Percentiles rank a stretch among this genome's conserved stretches.
These are phyloP conservation scores for Oryza brachyantha DNA, from an alignment of 176 grass and related monocot genomes.

Conservation along the genomic window DNA sequence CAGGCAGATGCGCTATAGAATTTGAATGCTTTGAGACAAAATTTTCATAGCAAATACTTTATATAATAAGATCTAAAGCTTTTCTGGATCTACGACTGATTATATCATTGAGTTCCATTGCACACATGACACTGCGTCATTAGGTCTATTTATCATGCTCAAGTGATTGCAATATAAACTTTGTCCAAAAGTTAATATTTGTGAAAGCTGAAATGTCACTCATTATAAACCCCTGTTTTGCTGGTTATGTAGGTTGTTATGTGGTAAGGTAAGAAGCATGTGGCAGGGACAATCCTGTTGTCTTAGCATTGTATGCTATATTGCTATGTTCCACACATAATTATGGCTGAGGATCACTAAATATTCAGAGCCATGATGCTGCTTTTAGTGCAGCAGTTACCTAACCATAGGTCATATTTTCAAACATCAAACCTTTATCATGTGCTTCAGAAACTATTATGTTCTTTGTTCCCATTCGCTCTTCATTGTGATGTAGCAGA, in stretches of 20 bases:
- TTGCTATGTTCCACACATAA: background rate
- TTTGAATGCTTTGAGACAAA: too few relatives aligned
- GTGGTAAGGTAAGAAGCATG: background rate
- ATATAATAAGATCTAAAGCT: too few relatives aligned
- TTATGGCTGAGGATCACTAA: background rate
- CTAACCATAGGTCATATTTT: background rate
- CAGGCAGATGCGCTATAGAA: too few relatives aligned
- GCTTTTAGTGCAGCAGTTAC: background rate
- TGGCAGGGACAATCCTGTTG: background rate
- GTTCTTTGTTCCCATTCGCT: background rate
- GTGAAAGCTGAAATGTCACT: conserved; percentile 6
- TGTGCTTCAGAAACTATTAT: background rate
- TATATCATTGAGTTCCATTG: background rate
- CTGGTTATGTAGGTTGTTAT: background rate
- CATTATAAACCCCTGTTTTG: background rate
- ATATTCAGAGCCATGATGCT: background rate
- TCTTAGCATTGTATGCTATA: background rate
- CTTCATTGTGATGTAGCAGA: background rate
- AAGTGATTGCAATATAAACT: background rate
- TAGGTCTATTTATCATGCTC: background rate
- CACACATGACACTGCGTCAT: background rate
- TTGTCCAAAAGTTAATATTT: background rate
- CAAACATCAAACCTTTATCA: background rate
- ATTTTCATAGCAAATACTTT: too few relatives aligned
- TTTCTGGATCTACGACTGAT: too few relatives aligned